Evolutionary conservation across 1,139 yeast species (phyloP), one percentile per base, ranked within the genome.

Genomic region (Yamadazyma songkhlaensis): DNA sequence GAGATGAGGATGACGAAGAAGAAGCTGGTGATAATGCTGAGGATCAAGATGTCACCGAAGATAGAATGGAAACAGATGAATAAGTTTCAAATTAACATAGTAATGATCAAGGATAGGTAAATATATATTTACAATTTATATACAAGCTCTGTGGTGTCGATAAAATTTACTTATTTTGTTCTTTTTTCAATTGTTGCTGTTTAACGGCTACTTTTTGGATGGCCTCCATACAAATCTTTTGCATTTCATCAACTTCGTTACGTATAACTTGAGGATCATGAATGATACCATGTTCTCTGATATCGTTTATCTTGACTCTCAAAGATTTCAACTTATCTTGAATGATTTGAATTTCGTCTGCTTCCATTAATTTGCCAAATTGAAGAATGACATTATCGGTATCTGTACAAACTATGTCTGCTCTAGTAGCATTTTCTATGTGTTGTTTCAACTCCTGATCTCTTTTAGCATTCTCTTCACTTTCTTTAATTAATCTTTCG

Each of bases 1-100:
- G 64, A 47, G 72, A 59, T 28, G 68, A 62, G 10, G 74, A 62
- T n/a, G 69, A 61, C 32, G 60, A 45, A 15, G 47, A 45, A 26
- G 42, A 36, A 27, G 43, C 44, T 44, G 68, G 61, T 44, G 59
- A 55, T 46, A 67, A 62, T 45, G 54, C 45, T 32, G 43, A 32
- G 32, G 48, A 45, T 29, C 42, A 48, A 40, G 40, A 51, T 15
- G 64, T 57, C 29, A 72, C 54, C 17, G 67, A 58, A 31, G 76
- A 70, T 50, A 67, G 67, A 56, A 77, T 77, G 83, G 82, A 77
- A 50, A 76, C 81, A 29, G 81, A 76, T 48, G 71, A 65, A 45
- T 62, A 56, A 44, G 20, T 29, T 11, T 27, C 8, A 25, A 25
- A 25, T 25, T 25, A 17, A 17, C 20, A 17, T 17, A 17, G 12